Evolutionary conservation across 1,284 basidiomycete species (phyloP).

Genomic region (Melampsora occidentalis): DNA sequence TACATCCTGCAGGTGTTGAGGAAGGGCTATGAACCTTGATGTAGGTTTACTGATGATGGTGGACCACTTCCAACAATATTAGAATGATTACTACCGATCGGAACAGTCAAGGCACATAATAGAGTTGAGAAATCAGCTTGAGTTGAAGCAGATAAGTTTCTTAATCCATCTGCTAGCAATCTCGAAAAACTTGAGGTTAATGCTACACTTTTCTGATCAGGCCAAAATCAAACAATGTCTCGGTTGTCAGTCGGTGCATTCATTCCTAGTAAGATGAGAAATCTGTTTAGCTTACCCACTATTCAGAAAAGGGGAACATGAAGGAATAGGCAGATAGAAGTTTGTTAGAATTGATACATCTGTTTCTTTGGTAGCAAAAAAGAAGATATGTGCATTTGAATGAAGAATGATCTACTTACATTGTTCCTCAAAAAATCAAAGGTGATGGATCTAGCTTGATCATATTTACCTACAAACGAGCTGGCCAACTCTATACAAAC

Average conservation of each 20-base stretch:
- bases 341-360: not conserved
- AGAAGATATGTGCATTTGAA: not conserved
- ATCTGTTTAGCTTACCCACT: constrained; percentile 34
- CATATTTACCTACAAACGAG: constrained; percentile 41
- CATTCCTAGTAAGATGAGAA: not conserved
- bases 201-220: constrained; percentile 20
- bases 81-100: not conserved
- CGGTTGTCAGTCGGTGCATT: not conserved
- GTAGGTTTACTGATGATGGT: too few relatives aligned
- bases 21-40: too few relatives aligned
- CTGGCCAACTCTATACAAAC: constrained; percentile 34
- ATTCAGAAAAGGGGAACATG: not conserved
- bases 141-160: constrained; percentile 8
- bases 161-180: constrained; percentile 32
- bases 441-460: constrained; percentile 15
- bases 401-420: constrained; percentile 28
- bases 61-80: too few relatives aligned
- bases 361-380: not conserved
- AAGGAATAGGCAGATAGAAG: not conserved
- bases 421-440: constrained; percentile 37
- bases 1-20: too few relatives aligned
- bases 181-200: constrained; percentile 13
- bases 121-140: constrained; percentile 26
- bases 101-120: not conserved
- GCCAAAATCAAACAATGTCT: not conserved